Conservation (phyloP, 164 flowering plant species). For the Piper betle region DNA sequence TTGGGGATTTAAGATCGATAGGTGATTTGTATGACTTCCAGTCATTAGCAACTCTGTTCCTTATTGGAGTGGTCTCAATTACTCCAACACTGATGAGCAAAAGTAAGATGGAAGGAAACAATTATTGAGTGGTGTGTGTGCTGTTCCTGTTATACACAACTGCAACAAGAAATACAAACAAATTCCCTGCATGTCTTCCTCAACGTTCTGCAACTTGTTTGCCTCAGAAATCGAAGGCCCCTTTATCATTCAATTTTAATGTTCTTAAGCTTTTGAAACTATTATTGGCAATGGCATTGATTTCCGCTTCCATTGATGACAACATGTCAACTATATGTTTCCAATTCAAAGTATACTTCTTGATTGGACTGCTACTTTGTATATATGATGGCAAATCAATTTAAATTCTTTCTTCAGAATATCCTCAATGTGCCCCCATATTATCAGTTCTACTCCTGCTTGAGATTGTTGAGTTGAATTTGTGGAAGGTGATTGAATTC, state of each 20-base stretch:
- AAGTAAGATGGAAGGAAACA: slow-evolving; percentile 15
- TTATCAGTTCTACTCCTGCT: no score
- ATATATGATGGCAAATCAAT: not conserved
- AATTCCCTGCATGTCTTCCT: no score
- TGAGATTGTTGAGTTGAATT: no score
- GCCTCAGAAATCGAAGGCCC: not conserved
- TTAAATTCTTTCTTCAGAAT: no score
- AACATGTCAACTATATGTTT: not conserved
- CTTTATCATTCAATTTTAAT: not conserved
- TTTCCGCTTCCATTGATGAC: no score
- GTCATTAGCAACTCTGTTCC: slow-evolving; percentile 70
- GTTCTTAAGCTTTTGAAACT: not conserved
- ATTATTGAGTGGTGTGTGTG: not conserved
- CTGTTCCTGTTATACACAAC: not conserved
- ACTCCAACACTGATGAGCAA: slow-evolving; percentile 76
- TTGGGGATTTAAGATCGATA: slow-evolving; percentile 67
- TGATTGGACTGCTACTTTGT: not conserved
- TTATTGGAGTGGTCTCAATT: slow-evolving; percentile 61
- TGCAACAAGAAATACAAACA: no score
- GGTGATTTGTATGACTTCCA: slow-evolving; percentile 86
- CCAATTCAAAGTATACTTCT: not conserved
- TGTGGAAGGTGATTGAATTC: no score
- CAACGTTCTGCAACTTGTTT: no score
- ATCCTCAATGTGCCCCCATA: no score
- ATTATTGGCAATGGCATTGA: no score